Percentiles rank a stretch among this genome's conserved stretches.
phyloP scores from a whole-genome alignment of 208 protist species.

The Crithidia fasciculata region DNA sequence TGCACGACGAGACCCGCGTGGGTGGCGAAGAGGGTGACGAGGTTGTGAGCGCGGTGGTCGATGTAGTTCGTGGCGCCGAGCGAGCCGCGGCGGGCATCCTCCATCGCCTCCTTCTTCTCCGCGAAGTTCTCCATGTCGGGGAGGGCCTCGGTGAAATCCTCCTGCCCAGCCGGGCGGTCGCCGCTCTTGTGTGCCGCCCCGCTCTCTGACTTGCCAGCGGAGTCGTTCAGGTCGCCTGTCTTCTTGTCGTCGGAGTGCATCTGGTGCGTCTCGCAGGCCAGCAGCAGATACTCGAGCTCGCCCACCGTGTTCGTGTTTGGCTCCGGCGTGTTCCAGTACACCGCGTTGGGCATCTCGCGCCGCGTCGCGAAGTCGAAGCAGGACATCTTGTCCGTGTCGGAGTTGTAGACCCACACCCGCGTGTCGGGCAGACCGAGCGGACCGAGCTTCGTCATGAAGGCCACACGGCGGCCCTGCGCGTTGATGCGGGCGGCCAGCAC shows the following conservation, averaged over 20 bases:
- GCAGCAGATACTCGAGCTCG: constrained; percentile 87
- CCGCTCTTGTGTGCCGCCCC: constrained; percentile 14
- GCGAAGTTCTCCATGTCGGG: constrained; percentile 88
- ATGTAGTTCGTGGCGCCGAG: constrained; percentile 71
- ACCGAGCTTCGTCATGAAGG: constrained; percentile 73
- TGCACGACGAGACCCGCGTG: constrained; percentile 83
- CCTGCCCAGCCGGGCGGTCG: constrained; percentile 32
- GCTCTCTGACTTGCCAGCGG: not conserved
- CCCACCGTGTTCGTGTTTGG: constrained; percentile 84
- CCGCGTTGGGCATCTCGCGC: constrained; percentile 71
- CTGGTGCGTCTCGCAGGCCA: constrained; percentile 90
- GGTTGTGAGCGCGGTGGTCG: constrained; percentile 66
- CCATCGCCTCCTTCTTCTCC: constrained; percentile 50
- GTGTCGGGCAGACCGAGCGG: constrained; percentile 60
- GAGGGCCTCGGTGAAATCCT: constrained; percentile 68
- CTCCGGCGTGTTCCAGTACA: constrained; percentile 92
- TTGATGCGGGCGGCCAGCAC: constrained; percentile 76
- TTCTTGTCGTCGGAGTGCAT: constrained; percentile 34
- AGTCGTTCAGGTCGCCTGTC: constrained; percentile 1
- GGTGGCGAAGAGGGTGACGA: constrained; percentile 91
- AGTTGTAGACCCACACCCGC: constrained; percentile 91
- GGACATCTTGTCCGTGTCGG: constrained; percentile 84
- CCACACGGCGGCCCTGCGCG: constrained; percentile 80
- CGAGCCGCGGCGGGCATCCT: constrained; percentile 39
- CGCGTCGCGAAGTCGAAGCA: constrained; percentile 80